Evolutionary conservation across 2,329 filamentous ascomycete genomes (phyloP).

Genomic region (Nemania sp.): DNA sequence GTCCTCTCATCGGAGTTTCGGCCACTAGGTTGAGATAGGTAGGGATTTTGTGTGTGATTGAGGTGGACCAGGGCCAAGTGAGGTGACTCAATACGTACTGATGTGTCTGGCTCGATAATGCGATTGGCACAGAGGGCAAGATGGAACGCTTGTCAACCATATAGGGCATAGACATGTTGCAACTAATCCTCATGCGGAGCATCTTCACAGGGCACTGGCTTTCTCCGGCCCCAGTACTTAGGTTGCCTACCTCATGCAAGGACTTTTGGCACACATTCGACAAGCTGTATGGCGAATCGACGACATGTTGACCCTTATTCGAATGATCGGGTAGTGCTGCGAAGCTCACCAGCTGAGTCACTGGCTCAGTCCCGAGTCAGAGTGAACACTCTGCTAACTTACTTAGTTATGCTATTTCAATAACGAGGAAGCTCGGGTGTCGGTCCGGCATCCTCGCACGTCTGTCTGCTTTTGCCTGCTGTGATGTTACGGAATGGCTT

Average conservation of each 20-base stretch:
- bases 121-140: constrained; percentile 13
- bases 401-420: not conserved
- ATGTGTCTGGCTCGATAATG: constrained; percentile 1
- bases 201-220: constrained; percentile 1
- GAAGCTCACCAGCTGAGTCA: not conserved
- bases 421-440: not conserved
- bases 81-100: constrained; percentile 18
- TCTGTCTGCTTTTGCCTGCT: not conserved
- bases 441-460: not conserved
- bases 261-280: constrained; percentile 1
- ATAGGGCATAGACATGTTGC: constrained; percentile 1
- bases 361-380: not conserved
- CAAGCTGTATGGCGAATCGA: not conserved
- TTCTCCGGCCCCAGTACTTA: not conserved
- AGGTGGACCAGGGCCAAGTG: constrained; percentile 1
- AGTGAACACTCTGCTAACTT: not conserved
- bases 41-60: constrained; percentile 13
- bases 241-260: constrained; percentile 4
- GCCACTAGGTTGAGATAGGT: not conserved
- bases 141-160: constrained; percentile 5
- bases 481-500: not conserved
- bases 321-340: not conserved
- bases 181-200: constrained; percentile 12
- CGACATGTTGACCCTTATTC: not conserved
- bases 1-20: constrained; percentile 1